phyloP scores from a whole-genome alignment of 306 rosid genomes.

The Chamaecrista fasciculata region DNA sequence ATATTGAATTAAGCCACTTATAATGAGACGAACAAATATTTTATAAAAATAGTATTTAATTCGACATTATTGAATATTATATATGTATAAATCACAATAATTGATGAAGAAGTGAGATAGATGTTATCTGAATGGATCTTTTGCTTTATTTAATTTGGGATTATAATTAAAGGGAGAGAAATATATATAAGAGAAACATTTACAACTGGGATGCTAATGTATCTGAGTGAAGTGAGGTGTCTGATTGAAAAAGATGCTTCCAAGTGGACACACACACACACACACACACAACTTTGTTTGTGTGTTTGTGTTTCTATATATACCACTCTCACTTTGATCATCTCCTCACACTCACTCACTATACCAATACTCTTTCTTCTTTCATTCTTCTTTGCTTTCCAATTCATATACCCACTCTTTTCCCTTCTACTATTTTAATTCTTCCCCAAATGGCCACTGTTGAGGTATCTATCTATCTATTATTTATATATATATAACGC shows the following conservation, averaged over 20 bases:
- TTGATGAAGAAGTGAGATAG: too few species aligned
- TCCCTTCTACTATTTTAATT: conserved; percentile 26
- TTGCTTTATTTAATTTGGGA: too few species aligned
- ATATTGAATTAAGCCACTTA: too few species aligned
- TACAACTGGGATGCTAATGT: conserved; percentile 54
- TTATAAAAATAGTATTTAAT: too few species aligned
- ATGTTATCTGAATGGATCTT: too few species aligned
- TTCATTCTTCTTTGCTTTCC: neutral
- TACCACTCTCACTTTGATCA: conserved; percentile 38
- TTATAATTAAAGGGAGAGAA: neutral
- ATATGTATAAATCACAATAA: too few species aligned
- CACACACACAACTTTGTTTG: too few species aligned
- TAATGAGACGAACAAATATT: too few species aligned
- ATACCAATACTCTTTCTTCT: conserved; percentile 14
- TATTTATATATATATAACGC: too few species aligned
- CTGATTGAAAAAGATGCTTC: conserved; percentile 60
- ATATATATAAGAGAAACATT: conserved; percentile 34
- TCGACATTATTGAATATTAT: too few species aligned
- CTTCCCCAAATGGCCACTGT: conserved; percentile 62
- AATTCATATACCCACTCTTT: neutral
- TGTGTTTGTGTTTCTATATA: conserved; percentile 41
- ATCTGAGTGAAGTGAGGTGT: conserved; percentile 52
- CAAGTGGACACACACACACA: conserved; percentile 33
- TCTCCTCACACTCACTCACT: conserved; percentile 37
- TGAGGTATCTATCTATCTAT: conserved; percentile 47